Conservation (phyloP, 179 eudicot genomes). For the Spinacia oleracea region DNA sequence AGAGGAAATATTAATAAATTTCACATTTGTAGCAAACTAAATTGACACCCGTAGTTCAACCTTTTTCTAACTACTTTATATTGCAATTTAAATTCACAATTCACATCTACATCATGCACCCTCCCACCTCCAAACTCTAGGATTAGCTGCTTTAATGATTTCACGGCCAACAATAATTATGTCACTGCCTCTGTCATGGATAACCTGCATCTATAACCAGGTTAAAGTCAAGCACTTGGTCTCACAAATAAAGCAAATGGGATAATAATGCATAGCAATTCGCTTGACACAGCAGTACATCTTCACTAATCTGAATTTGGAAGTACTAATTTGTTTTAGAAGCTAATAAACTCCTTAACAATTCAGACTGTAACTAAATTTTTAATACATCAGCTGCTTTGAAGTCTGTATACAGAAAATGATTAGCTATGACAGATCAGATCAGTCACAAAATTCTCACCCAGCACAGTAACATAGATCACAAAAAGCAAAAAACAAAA, state of each 20-base stretch:
- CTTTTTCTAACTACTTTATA: not conserved
- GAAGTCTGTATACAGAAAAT: not conserved
- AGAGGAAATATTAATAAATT: not conserved
- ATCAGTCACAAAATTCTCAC: constrained; percentile 4
- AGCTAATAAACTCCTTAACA: not conserved
- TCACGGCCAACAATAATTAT: constrained; percentile 85
- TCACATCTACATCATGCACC: too few species aligned
- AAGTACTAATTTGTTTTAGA: not conserved
- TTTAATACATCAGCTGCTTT: too few species aligned
- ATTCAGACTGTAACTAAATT: too few species aligned
- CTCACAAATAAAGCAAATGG: not conserved
- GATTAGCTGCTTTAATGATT: constrained; percentile 67
- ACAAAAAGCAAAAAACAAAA: not conserved
- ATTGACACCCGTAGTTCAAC: not conserved
- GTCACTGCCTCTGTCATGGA: constrained; percentile 77
- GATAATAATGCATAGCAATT: not conserved
- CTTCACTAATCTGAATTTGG: not conserved
- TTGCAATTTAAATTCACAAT: not conserved
- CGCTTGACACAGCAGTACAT: not conserved
- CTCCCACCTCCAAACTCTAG: too few species aligned
- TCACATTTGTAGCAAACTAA: not conserved
- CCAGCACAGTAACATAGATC: not conserved
- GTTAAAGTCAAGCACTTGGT: not conserved
- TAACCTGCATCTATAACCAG: constrained; percentile 39
- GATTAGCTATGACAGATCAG: too few species aligned